Evolutionary conservation across 73 alveolate species (phyloP), one percentile per base, ranked within the genome.

Genomic region (Effrenium voratum): DNA sequence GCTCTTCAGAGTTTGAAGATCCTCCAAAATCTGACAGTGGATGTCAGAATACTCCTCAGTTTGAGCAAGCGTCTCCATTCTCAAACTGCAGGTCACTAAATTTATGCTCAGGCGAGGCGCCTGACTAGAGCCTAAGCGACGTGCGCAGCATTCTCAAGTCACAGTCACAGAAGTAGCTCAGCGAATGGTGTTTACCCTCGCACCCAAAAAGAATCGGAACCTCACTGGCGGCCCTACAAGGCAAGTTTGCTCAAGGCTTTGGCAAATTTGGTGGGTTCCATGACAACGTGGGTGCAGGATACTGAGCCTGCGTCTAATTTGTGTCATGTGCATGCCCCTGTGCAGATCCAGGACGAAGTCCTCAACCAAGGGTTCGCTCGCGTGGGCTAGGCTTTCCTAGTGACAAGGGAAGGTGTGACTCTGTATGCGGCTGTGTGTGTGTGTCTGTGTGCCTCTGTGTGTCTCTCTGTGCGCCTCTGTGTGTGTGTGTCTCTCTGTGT

Each of bases 261-360:
- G n/a, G n/a, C n/a, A n/a, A n/a, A n/a, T n/a, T n/a, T n/a, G n/a
- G n/a, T n/a, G n/a, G n/a, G n/a, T n/a, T n/a, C n/a, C n/a, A n/a
- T n/a, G n/a, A n/a, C n/a, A n/a, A n/a, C n/a, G n/a, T n/a, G n/a
- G n/a, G n/a, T n/a, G n/a, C n/a, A 60, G 30, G 75, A 6, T n/a
- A 12, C 92, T 50, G 75, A 50, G 92, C 32, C 26, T 32, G 87
- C 44, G 3, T 86, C 97, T 90, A 0, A 90, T 90, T 50, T 90
- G 97, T 47, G 97, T 90, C 97, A 90, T 90, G 88, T 90, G 97
- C 97, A 90, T 90, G 26, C 97, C 97, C 5, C 97, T 79, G 76
- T 90, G 75, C 55, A 90, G 97, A 32, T 90, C 97, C 97, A 90
- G 75, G 47, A 90, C 97, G 50, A 90, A 90, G 68, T 90, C 97